Evolutionary conservation across 768 basidiomycete genomes (phyloP).

Genomic region (Leccinum ochraceum): DNA sequence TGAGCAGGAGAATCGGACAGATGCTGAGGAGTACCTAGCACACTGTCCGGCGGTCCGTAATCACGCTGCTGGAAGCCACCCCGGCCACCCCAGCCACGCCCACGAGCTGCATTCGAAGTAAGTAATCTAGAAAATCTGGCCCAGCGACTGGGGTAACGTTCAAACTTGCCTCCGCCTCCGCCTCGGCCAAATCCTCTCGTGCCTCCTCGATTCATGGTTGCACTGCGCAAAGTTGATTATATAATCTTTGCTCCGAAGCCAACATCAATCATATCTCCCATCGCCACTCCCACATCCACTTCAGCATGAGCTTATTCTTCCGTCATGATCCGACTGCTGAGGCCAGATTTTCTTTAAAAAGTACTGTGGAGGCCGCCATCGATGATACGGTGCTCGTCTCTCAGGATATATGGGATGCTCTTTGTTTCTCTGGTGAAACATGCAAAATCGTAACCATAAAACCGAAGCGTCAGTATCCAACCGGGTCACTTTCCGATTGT

Average conservation of each 20-base stretch:
- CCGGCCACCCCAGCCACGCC: slow-evolving; percentile 69
- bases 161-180: slow-evolving; percentile 50
- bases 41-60: slow-evolving; percentile 75
- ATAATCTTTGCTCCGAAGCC: slow-evolving; percentile 14
- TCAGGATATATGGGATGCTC: slow-evolving; percentile 34
- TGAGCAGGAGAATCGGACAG: slow-evolving; percentile 4
- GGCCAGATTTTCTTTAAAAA: slow-evolving; percentile 31
- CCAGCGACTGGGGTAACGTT: not conserved
- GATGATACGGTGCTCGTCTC: slow-evolving; percentile 34
- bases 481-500: slow-evolving; percentile 2
- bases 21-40: slow-evolving; percentile 52
- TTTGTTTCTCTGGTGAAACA: slow-evolving; percentile 15
- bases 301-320: slow-evolving; percentile 41
- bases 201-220: slow-evolving; percentile 53
- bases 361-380: slow-evolving; percentile 4
- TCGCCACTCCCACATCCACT: not conserved
- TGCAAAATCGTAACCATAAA: slow-evolving; percentile 27
- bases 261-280: not conserved
- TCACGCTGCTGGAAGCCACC: slow-evolving; percentile 75
- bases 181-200: slow-evolving; percentile 57
- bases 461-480: slow-evolving; percentile 15
- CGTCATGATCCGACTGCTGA: slow-evolving; percentile 24
- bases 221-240: slow-evolving; percentile 16
- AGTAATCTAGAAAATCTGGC: not conserved
- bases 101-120: slow-evolving; percentile 44